Evolutionary conservation across 805 yeast genomes (phyloP), one percentile per base, ranked within the genome.

Genomic region (Clavispora phyllophila): DNA sequence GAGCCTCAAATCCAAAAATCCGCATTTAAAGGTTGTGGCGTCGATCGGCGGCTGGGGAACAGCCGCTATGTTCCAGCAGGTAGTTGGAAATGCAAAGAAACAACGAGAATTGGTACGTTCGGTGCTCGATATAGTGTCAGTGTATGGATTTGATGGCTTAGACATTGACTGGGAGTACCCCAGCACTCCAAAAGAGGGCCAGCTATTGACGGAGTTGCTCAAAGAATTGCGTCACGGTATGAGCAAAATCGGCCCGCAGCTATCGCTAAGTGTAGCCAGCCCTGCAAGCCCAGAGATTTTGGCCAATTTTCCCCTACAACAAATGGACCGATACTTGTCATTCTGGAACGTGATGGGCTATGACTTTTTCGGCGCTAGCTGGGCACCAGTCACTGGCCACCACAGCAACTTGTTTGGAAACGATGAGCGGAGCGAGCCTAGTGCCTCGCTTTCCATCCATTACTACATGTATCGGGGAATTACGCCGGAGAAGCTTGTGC

Each of bases 131-230:
- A 60, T 76, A 19, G 68, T 87, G 58, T 43, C 61, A 2, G 62
- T 70, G 35, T 76, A 78, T 56, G 82, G 84, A 0, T 81, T 93
- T 55, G 97, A 93, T 60, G 98, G 99, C 0, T 66, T 91, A 36
- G 98, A 93, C 61, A 65, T 91, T 23, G 99, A 91, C 63, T 91
- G 96, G 96, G 99, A 91, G 62, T 91, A 81, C 55, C 96, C 96
- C 0, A 57, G 61, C 7, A 68, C 60, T 33, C 54, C 57, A 3
- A 55, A 58, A 0, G 81, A 85, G 46, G 78, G 79, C 1, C 37
- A 52, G 0, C 56, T 60, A 29, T 72, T 79, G 47, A 65, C 75
- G 1, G 53, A 57, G 4, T 47, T 87, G 31, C 60, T 84, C 15
- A 50, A 53, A 34, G 29, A 46, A 42, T 50, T 81, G 20, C 68